Conservation (phyloP, 129 eudicot genomes). For the Flaveria robusta region DNA sequence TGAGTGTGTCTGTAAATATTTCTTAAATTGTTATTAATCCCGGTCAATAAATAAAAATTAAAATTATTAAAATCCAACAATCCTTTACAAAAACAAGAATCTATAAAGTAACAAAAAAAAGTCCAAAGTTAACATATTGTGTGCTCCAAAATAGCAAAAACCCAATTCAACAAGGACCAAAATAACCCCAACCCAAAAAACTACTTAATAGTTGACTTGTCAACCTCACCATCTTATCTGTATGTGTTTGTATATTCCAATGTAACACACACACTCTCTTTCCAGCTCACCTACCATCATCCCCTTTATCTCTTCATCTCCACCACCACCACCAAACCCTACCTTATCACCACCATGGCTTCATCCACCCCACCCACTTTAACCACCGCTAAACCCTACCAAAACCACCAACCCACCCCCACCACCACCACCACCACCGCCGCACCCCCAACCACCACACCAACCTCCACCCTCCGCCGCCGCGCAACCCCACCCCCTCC, state of each 20-base stretch:
- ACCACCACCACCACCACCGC: constrained; percentile 39
- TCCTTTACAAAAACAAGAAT: too few species aligned
- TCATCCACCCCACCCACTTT: constrained; percentile 84
- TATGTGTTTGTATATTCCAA: constrained; percentile 18
- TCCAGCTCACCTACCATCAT: constrained; percentile 16
- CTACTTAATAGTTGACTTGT: constrained; percentile 11
- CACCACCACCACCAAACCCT: constrained; percentile 21
- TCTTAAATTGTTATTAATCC: too few species aligned
- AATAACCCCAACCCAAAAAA: not conserved
- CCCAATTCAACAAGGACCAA: not conserved
- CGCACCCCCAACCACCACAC: constrained; percentile 36
- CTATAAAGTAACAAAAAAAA: not conserved
- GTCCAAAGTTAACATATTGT: not conserved
- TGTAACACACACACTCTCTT: not conserved
- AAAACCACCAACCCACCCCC: constrained; percentile 58
- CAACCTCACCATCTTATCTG: constrained; percentile 5
- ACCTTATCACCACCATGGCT: constrained; percentile 50
- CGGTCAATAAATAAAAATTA: too few species aligned
- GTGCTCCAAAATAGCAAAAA: constrained; percentile 14
- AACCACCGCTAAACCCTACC: constrained; percentile 78
- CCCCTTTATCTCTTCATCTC: constrained; percentile 5
- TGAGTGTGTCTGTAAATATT: too few species aligned
- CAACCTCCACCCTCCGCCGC: constrained; percentile 35
- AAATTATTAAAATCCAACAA: too few species aligned
- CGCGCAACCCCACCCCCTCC: constrained; percentile 32